Conservation (phyloP, 257 asterid species). For the Ocimum tenuiflorum region DNA sequence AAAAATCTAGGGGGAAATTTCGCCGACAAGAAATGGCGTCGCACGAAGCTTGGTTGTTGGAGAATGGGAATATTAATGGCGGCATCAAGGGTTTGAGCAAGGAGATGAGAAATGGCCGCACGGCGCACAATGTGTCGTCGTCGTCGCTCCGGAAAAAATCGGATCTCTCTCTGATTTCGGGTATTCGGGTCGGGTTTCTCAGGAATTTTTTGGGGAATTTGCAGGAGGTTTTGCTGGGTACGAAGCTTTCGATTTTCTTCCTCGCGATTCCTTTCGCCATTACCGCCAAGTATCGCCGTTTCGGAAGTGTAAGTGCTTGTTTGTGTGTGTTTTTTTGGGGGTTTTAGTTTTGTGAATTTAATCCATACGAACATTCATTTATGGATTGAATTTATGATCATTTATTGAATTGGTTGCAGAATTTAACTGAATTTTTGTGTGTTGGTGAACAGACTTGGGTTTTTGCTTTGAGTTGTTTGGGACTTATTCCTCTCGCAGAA, state of each 20-base stretch:
- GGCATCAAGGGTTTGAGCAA: conserved; percentile 34
- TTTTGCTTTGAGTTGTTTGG: conserved; percentile 79
- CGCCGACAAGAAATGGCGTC: conserved; percentile 29
- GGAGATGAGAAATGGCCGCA: conserved; percentile 49
- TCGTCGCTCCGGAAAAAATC: conserved; percentile 75
- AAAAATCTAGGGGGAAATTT: not conserved
- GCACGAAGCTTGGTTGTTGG: conserved; percentile 42
- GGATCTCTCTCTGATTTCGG: conserved; percentile 46
- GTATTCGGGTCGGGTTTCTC: conserved; percentile 31
- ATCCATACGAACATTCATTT: no score
- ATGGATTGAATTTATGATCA: not conserved
- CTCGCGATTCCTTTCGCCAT: conserved; percentile 77
- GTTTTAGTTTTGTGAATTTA: no score
- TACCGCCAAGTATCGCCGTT: conserved; percentile 34
- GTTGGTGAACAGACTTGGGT: conserved; percentile 60
- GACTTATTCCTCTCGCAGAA: conserved; percentile 90
- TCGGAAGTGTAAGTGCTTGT: conserved; percentile 39
- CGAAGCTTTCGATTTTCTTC: conserved; percentile 63
- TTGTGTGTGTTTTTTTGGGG: no score
- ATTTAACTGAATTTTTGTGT: not conserved
- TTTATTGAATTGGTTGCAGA: not conserved
- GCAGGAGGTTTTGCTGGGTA: conserved; percentile 74
- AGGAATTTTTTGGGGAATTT: conserved; percentile 43
- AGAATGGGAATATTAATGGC: conserved; percentile 56
- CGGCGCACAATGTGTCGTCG: conserved; percentile 68